Evolutionary conservation across 768 basidiomycete species (phyloP).

Genomic region (Mycena rebaudengoi): DNA sequence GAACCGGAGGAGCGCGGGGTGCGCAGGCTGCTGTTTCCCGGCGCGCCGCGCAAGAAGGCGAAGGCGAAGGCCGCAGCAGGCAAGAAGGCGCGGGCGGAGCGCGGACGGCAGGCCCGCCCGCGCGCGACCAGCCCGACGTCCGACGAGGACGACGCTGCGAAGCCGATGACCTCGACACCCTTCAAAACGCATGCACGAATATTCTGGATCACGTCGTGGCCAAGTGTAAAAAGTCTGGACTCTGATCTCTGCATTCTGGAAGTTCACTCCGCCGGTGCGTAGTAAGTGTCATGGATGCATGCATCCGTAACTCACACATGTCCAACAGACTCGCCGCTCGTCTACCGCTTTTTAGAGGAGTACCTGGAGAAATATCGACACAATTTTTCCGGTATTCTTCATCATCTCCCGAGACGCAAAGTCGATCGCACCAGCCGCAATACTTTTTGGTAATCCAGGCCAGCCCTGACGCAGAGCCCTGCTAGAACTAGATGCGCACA

Average conservation of each 20-base stretch:
- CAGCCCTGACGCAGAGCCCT: too few species aligned
- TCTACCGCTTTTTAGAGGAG: not conserved
- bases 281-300: not conserved
- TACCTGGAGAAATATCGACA: not conserved
- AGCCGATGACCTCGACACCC: not conserved
- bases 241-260: not conserved
- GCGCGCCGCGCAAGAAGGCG: conserved; percentile 10
- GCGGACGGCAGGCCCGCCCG: conserved; percentile 14
- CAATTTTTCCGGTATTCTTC: not conserved
- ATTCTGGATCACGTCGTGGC: not conserved
- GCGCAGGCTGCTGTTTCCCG: conserved; percentile 68
- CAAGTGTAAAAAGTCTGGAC: not conserved
- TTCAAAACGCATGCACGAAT: not conserved
- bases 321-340: not conserved
- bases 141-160: too few species aligned
- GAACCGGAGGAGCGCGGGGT: conserved; percentile 63
- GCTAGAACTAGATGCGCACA: not conserved
- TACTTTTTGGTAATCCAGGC: not conserved
- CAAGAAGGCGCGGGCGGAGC: conserved; percentile 7
- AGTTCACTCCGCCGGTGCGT: not conserved
- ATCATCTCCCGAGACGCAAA: not conserved
- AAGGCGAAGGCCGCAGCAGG: conserved; percentile 10
- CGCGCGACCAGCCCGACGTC: not conserved
- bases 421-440: not conserved
- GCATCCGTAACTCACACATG: too few species aligned